Evolutionary conservation across 345 rosid genomes (phyloP).

Genomic region (Moricandia arvensis): DNA sequence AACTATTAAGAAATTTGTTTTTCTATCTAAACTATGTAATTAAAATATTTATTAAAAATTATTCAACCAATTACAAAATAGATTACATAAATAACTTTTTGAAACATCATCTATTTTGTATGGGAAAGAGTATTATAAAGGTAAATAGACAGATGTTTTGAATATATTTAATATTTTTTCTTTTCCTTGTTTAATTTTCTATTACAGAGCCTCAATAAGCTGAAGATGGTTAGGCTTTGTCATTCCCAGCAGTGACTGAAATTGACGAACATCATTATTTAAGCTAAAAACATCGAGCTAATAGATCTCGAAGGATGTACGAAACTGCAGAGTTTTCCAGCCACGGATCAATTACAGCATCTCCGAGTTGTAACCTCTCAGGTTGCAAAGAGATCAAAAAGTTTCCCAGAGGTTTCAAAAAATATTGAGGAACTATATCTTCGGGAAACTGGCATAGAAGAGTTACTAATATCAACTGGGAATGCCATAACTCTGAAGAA

Average conservation of each 20-base stretch:
- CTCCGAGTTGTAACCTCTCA: slow-evolving; percentile 9
- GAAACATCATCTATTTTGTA: no score
- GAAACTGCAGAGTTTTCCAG: slow-evolving; percentile 11
- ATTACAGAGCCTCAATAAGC: not conserved
- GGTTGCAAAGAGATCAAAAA: not conserved
- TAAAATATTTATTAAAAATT: no score
- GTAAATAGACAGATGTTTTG: no score
- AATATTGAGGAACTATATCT: slow-evolving; percentile 7
- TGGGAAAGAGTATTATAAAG: no score
- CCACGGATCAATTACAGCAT: not conserved
- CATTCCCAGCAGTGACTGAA: slow-evolving; percentile 6
- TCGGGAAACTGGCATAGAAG: slow-evolving; percentile 1
- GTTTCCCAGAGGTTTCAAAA: slow-evolving; percentile 3
- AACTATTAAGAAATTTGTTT: no score
- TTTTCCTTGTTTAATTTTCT: not conserved
- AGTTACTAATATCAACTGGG: not conserved
- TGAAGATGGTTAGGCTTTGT: slow-evolving; percentile 18
- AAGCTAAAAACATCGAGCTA: not conserved
- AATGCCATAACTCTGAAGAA: no score
- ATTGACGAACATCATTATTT: not conserved
- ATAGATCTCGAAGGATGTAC: slow-evolving; percentile 19
- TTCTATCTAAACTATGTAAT: no score
- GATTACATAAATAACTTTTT: no score
- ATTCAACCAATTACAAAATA: no score
- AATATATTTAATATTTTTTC: not conserved